Evolutionary conservation across 345 rosid species (phyloP).

Genomic region (Aegle marmelos): DNA sequence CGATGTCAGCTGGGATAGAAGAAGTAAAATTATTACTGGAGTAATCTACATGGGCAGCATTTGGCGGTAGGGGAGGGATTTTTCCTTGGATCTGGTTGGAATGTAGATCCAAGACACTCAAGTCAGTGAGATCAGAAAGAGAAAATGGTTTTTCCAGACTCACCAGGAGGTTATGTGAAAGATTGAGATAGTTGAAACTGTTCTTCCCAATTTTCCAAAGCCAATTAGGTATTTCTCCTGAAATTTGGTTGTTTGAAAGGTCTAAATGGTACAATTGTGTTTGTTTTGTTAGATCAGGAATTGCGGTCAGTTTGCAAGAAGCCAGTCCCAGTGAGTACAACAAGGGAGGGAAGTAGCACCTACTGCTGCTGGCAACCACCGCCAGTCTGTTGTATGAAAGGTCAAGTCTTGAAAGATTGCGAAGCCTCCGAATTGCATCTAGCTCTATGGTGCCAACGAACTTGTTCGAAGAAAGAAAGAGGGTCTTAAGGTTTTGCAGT

Average conservation of each 20-base stretch:
- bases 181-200: neutral
- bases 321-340: conserved; percentile 34
- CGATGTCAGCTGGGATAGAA: conserved; percentile 20
- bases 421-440: conserved; percentile 13
- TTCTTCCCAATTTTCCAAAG: conserved; percentile 21
- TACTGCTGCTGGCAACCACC: neutral
- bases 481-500: conserved; percentile 21
- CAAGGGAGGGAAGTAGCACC: conserved; percentile 4
- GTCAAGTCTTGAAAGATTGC: conserved; percentile 26
- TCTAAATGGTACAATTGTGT: conserved; percentile 9
- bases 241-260: conserved; percentile 46
- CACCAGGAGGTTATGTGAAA: conserved; percentile 17
- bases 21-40: conserved; percentile 25
- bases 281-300: conserved; percentile 37
- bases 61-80: conserved; percentile 9
- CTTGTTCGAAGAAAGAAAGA: conserved; percentile 41
- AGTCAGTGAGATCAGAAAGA: fast-evolving
- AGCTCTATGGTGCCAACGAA: conserved; percentile 36
- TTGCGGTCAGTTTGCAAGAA: conserved; percentile 32
- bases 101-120: conserved; percentile 24
- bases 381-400: conserved; percentile 42
- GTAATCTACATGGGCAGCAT: conserved; percentile 25
- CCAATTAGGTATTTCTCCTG: conserved; percentile 46
- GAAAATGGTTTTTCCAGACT: conserved; percentile 8
- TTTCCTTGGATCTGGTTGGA: conserved; percentile 29